These are phyloP conservation scores for Fusarium sarcochroum DNA, from an alignment of 2,329 filamentous ascomycete genomes.

Conservation along the genomic window DNA sequence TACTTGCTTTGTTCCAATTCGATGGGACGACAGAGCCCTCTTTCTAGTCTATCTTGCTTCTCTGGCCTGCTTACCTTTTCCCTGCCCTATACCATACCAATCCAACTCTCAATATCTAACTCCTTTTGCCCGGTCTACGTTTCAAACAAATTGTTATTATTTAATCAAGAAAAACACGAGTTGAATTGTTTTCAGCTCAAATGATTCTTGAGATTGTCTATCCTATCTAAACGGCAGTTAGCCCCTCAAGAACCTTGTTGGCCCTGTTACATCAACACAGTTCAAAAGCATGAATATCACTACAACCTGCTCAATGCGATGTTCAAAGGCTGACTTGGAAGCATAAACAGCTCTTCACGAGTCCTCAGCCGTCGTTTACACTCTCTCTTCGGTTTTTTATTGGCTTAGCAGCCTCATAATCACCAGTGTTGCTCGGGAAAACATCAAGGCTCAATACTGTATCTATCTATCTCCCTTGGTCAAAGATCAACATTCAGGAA, in stretches of 20 bases:
- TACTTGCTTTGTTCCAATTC: neutral
- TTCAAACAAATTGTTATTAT: neutral
- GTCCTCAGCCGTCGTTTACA: neutral
- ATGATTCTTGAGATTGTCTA: neutral
- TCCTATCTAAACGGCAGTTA: neutral
- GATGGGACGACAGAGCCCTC: neutral
- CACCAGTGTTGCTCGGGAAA: neutral
- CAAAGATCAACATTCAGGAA: neutral
- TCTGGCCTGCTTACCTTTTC: neutral
- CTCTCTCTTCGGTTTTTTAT: neutral
- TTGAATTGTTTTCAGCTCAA: no score
- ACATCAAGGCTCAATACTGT: conserved; percentile 10
- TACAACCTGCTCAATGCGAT: neutral
- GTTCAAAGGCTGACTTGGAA: conserved; percentile 14
- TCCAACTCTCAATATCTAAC: neutral
- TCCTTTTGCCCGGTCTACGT: no score
- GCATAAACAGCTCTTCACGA: neutral
- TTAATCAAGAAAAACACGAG: no score
- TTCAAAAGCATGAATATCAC: neutral
- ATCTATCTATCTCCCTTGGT: neutral
- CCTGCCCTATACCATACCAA: neutral
- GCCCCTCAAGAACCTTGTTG: conserved; percentile 3
- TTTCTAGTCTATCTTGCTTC: neutral
- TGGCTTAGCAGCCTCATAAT: neutral
- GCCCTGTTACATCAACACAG: neutral